Conservation (phyloP, 805 yeast species). For the Phaffomyces opuntiae region DNA sequence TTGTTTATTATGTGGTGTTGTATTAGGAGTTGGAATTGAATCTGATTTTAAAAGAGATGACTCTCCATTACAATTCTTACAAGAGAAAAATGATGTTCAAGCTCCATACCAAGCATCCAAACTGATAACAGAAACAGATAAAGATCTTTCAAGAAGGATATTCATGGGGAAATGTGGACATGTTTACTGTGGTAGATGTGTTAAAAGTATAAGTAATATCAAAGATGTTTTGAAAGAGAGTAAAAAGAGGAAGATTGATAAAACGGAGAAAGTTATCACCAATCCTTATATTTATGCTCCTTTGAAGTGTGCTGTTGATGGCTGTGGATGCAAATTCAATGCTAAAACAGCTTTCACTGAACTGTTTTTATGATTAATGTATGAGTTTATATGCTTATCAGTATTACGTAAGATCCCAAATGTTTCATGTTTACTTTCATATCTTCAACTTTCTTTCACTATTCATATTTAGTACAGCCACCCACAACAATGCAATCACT, state of each 20-base stretch:
- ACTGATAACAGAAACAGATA: conserved; percentile 46
- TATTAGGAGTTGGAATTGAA: conserved; percentile 70
- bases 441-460: too few relatives aligned
- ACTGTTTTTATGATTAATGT: conserved; percentile 31
- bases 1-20: conserved; percentile 67
- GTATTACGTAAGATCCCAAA: too few relatives aligned
- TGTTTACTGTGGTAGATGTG: conserved; percentile 81
- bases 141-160: conserved; percentile 55
- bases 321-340: conserved; percentile 39
- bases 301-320: conserved; percentile 45
- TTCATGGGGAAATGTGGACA: conserved; percentile 76
- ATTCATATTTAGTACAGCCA: neutral
- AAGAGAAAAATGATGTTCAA: conserved; percentile 28
- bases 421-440: too few relatives aligned
- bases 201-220: conserved; percentile 50
- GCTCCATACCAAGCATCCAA: conserved; percentile 63
- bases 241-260: conserved; percentile 12
- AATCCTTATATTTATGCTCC: conserved; percentile 49
- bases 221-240: conserved; percentile 16
- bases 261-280: conserved; percentile 12
- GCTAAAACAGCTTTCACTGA: conserved; percentile 49
- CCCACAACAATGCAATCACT: conserved; percentile 1
- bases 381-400: neutral
- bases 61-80: conserved; percentile 25
- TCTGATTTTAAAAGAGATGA: conserved; percentile 34